Evolutionary conservation across 1,284 basidiomycete species (phyloP).

Genomic region (Phenoliferia sp.): DNA sequence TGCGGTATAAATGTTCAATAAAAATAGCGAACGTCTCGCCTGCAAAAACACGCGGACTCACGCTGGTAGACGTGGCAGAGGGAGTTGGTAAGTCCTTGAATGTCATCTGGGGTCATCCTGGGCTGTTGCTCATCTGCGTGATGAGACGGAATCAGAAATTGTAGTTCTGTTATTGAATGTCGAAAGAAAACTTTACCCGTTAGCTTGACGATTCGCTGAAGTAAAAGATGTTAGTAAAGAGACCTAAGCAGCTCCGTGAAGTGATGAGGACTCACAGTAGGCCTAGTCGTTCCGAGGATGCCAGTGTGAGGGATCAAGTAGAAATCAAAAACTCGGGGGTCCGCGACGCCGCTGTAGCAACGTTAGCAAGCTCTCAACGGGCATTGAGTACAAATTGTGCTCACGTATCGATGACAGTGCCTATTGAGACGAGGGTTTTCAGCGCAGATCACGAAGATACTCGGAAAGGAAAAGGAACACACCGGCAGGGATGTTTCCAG

Average conservation of each 20-base stretch:
- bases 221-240: too few species aligned
- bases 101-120: neutral
- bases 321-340: neutral
- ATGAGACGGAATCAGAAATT: neutral
- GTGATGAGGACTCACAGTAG: too few species aligned
- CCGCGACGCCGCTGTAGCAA: neutral
- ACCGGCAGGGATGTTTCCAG: conserved; percentile 2
- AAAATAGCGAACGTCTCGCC: neutral
- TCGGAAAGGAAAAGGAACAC: neutral
- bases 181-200: too few species aligned
- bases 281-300: conserved; percentile 1
- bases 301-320: neutral
- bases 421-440: too few species aligned
- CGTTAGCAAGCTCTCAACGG: too few species aligned
- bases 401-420: neutral
- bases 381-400: too few species aligned
- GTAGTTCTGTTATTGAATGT: too few species aligned
- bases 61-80: conserved; percentile 5
- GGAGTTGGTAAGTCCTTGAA: neutral
- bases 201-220: too few species aligned
- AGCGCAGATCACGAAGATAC: too few species aligned
- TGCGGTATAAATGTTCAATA: neutral
- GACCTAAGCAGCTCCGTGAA: too few species aligned
- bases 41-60: neutral
- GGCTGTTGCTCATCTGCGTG: neutral